Evolutionary conservation across 345 rosid genomes (phyloP), one percentile per base, ranked within the genome.

Genomic region (Hibiscus trionum): DNA sequence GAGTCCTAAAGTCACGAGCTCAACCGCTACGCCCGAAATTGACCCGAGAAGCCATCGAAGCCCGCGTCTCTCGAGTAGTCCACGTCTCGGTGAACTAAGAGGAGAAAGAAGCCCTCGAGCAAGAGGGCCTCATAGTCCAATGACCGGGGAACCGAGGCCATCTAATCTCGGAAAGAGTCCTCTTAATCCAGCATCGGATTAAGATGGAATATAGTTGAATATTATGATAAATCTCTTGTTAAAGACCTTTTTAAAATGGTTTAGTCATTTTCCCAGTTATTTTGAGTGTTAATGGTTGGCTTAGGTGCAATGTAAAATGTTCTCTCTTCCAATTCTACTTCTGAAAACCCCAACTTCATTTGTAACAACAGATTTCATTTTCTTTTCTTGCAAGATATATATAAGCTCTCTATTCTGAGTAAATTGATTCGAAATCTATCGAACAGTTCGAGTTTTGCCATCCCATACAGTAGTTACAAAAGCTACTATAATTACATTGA

Each of bases 1-100:
- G 73, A 94, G 98, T 77, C 93, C 92, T 15, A 94, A 83, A 77
- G 69, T 90, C 53, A 83, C 91, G 42, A 91, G 97, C 73, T 84
- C 93, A 72, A 90, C 81, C 0, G 53, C 88, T 9, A 91, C 96
- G 9, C 96, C 97, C 0, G 77, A 67, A 26, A 77, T 81, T 69
- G 83, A 86, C 53, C 75, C 83, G 16, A 80, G 66, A 66, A 79
- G 75, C 81, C 69, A 72, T 47, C 84, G 72, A 47, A 89, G 91
- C 73, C 88, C 88, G 2, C 74, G 90, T 4, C 74, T 78, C 27
- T 71, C 75, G 14, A 73, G 66, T 58, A 90, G 93, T 80, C 93
- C 98, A 55, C 84, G 95, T 10, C 12, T 88, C 17, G 81, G 84
- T 70, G 95, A 88, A 29, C 78, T 91, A 55, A 86, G 82, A 81